Conservation (phyloP, 1,139 yeast species). For the Trichomonascaceae sp. region DNA sequence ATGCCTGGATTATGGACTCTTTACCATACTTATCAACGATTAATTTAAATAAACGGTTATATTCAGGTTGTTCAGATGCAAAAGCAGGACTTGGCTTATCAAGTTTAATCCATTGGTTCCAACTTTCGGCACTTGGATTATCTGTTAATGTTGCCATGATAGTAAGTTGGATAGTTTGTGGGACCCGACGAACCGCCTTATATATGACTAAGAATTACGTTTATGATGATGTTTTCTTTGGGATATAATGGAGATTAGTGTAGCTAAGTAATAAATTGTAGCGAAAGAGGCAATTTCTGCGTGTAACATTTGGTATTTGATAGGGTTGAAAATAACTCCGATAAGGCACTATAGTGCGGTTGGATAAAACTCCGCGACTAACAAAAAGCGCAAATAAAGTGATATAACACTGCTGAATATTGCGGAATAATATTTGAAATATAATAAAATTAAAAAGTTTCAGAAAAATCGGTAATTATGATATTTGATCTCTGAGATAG, state of each 20-base stretch:
- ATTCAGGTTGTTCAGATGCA: background rate
- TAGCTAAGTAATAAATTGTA: background rate
- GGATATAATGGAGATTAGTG: background rate
- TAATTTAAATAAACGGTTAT: background rate
- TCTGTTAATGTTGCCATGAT: background rate
- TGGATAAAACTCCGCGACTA: too few relatives aligned
- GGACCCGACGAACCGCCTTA: background rate
- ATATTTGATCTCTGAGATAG: too few relatives aligned
- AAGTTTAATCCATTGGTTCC: slow-evolving; percentile 1
- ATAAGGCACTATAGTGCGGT: background rate
- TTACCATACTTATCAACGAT: slow-evolving; percentile 1
- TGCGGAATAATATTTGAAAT: too few relatives aligned
- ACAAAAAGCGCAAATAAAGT: too few relatives aligned
- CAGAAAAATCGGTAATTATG: too few relatives aligned
- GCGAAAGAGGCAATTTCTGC: background rate
- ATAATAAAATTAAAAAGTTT: too few relatives aligned
- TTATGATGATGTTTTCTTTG: background rate
- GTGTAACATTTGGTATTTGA: background rate
- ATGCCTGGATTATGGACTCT: background rate
- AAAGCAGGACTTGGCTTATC: background rate
- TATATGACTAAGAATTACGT: background rate
- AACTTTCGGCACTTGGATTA: slow-evolving; percentile 1
- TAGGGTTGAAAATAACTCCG: background rate
- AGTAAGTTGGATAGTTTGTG: background rate
- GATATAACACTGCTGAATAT: too few relatives aligned